Evolutionary conservation across 352 stramenopile genomes (phyloP).

Genomic region (Nothophytophthora sp.): DNA sequence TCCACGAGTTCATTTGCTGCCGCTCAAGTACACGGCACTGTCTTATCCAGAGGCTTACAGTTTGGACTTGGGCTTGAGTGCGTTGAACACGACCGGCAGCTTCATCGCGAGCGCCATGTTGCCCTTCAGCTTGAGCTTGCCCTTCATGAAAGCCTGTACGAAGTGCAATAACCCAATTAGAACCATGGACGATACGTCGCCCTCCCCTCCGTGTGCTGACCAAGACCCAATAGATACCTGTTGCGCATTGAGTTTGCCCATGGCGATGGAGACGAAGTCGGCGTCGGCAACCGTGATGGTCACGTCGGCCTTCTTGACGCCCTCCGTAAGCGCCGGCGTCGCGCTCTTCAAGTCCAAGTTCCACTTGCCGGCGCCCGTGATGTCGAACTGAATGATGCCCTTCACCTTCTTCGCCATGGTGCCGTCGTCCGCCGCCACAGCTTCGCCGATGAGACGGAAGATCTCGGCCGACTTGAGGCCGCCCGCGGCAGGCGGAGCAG

Average conservation of each 20-base stretch:
- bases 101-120: constrained; percentile 97
- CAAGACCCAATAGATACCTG: too few relatives aligned
- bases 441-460: constrained; percentile 67
- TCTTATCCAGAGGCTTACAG: too few relatives aligned
- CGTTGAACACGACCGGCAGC: constrained; percentile 91
- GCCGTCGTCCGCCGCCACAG: constrained; percentile 53
- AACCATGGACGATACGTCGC: too few relatives aligned
- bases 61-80: constrained; percentile 83
- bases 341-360: constrained; percentile 79
- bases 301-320: constrained; percentile 74
- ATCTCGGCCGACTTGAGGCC: constrained; percentile 69
- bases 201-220: too few relatives aligned
- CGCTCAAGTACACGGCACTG: too few relatives aligned
- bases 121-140: constrained; percentile 95
- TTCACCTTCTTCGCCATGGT: constrained; percentile 79
- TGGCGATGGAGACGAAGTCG: constrained; percentile 82
- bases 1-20: too few relatives aligned
- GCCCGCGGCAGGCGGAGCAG: constrained; percentile 14
- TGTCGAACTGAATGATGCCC: constrained; percentile 78
- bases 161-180: constrained; percentile 14
- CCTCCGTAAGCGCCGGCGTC: constrained; percentile 51
- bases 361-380: constrained; percentile 76
- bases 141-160: constrained; percentile 93
- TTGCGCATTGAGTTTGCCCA: constrained; percentile 91
- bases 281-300: constrained; percentile 74